Evolutionary conservation across 495 filamentous ascomycete species (phyloP), one percentile per base, ranked within the genome.

Genomic region (Xylaria venustula): DNA sequence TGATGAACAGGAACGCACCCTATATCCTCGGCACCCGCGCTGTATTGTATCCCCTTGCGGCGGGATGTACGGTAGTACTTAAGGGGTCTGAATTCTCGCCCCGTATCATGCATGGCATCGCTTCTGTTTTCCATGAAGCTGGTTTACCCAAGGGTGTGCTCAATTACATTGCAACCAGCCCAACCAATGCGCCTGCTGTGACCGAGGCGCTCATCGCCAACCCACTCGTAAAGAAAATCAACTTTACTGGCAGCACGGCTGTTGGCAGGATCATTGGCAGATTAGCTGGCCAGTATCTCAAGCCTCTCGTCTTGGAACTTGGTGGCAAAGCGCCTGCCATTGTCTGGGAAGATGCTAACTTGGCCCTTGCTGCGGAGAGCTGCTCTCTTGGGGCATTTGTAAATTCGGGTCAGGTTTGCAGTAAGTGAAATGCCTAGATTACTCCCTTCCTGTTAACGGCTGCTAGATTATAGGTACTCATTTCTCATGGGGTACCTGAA

Each of bases 61-160:
- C 87, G 1, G 93, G 93, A 23, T 91, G 90, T 67, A 91, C 90
- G 1, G 81, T 81, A 37, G 81, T 95, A 22, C 75, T 93, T 6
- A 95, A 95, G 70, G 88, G 87, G 23, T 85, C 87, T 4, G 93
- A 97, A 70, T 74, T 87, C 42, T 86, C 88, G 11, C 92, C 93
- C 7, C 85, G 87, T 51, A 85, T 82, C 61, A 90, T 90, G 77
- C 90, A 84, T 79, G 86, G 83, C 37, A 80, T 97, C 44, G 84
- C 86, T 20, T 83, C 84, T 30, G 70, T 89, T 64, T 83, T 94
- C 67, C 81, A 80, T 19, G 85, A 92, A 68, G 92, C 92, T 19
- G 92, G 92, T 55, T 79, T 88, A 12, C 84, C 85, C 0, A 70
- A 72, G 9, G 87, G 85, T 17, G 81, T 83, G 3, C 64, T 90